Conservation (phyloP, 2,329 filamentous ascomycete genomes). For the Cladophialophora bantiana region DNA sequence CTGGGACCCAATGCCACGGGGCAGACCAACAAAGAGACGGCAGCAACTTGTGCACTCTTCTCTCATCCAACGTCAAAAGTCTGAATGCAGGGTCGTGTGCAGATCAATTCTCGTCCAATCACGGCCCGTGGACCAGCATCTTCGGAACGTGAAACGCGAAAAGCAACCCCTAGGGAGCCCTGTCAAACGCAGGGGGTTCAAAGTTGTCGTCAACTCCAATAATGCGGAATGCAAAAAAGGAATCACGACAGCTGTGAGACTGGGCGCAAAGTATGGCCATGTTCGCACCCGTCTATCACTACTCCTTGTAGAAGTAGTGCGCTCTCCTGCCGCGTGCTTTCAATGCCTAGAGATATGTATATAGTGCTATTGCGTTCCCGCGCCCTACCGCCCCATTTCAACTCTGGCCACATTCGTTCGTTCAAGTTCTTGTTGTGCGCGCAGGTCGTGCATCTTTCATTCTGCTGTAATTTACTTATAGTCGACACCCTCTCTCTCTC, state of each 20-base stretch:
- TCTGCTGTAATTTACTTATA: background rate
- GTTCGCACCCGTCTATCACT: conserved; percentile 1
- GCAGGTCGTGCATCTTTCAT: conserved; percentile 32
- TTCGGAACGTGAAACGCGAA: conserved; percentile 24
- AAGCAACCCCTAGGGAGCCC: conserved; percentile 1
- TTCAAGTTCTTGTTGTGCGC: conserved; percentile 15
- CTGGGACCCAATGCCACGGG: conserved; percentile 15
- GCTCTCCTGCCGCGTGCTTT: background rate
- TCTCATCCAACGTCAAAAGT: background rate
- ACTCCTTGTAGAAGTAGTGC: background rate
- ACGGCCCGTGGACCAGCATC: background rate
- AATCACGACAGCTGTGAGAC: conserved; percentile 30
- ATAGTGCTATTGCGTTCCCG: conserved; percentile 6
- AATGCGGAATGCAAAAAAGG: conserved; percentile 25
- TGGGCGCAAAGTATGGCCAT: conserved; percentile 3
- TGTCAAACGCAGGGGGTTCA: conserved; percentile 10
- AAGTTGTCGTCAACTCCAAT: conserved; percentile 25
- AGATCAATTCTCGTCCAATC: conserved; percentile 21
- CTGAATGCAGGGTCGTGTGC: conserved; percentile 19
- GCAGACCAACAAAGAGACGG: conserved; percentile 15
- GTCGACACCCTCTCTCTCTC: conserved; percentile 1
- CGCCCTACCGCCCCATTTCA: background rate
- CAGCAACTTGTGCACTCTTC: background rate
- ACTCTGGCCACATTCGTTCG: background rate
- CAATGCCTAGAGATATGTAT: background rate